Percentiles rank a stretch among this genome's conserved stretches.
Conservation (phyloP, 768 basidiomycete genomes). For the Tylopilus felleus region DNA sequence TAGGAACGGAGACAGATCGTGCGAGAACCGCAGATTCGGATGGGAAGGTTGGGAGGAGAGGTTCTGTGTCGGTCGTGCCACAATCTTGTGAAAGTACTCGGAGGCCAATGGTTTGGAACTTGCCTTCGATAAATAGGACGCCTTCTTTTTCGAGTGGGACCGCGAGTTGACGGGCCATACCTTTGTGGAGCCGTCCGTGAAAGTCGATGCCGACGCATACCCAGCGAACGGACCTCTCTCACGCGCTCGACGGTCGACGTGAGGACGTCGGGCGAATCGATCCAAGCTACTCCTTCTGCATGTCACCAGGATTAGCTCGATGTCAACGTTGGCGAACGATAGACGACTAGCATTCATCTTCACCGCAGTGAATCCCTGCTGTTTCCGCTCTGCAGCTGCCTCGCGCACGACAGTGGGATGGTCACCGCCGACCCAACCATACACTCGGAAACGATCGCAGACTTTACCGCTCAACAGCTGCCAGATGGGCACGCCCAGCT, state of each 20-base stretch:
- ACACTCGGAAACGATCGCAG: background rate
- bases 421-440: background rate
- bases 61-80: background rate
- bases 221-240: constrained; percentile 16
- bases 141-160: background rate
- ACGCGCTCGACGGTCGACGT: too few species aligned
- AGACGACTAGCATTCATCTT: constrained; percentile 16
- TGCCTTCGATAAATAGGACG: background rate
- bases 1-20: background rate
- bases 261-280: too few species aligned
- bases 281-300: too few species aligned
- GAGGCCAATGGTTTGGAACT: background rate
- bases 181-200: constrained; percentile 64
- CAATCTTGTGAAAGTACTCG: background rate
- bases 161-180: background rate
- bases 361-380: background rate
- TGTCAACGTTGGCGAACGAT: too few species aligned
- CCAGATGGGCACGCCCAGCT: too few species aligned
- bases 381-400: background rate
- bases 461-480: too few species aligned
- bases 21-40: background rate
- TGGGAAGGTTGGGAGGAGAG: background rate
- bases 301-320: too few species aligned
- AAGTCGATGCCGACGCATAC: constrained; percentile 68
- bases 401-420: background rate